Percentiles rank a stretch among this genome's conserved stretches.
Evolutionary conservation across 768 basidiomycete genomes (phyloP).

Genomic region (Mycena vitilis): DNA sequence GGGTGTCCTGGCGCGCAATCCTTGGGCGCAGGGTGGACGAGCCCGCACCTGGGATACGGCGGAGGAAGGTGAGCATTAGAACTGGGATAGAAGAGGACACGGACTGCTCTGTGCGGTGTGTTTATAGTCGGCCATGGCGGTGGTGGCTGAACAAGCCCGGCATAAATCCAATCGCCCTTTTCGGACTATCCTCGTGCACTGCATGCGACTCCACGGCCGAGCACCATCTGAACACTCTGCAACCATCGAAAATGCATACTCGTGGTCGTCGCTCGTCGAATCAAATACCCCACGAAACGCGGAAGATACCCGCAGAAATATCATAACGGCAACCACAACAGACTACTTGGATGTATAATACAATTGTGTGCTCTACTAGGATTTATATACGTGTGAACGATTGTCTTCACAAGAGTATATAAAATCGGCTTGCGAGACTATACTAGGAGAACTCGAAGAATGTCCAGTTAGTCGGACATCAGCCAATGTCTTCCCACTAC

Average conservation of each 20-base stretch:
- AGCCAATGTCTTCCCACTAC: constrained; percentile 63
- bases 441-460: too few relatives aligned
- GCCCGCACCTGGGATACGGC: constrained; percentile 41
- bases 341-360: too few relatives aligned
- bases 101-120: background rate
- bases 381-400: too few relatives aligned
- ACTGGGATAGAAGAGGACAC: background rate
- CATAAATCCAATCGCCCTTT: background rate
- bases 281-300: too few relatives aligned
- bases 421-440: too few relatives aligned
- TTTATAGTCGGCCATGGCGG: constrained; percentile 2
- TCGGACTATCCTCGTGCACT: background rate
- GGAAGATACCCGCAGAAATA: too few relatives aligned
- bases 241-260: too few relatives aligned
- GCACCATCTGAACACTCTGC: background rate
- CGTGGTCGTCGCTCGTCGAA: too few relatives aligned
- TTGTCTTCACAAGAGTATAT: too few relatives aligned
- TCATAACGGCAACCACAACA: too few relatives aligned
- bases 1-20: constrained; percentile 51
- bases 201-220: background rate
- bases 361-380: too few relatives aligned
- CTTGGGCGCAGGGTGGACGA: constrained; percentile 34
- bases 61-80: constrained; percentile 49
- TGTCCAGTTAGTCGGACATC: too few relatives aligned
- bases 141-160: background rate